Evolutionary conservation across 2,329 filamentous ascomycete genomes (phyloP).

Genomic region (Diaporthe helianthi): DNA sequence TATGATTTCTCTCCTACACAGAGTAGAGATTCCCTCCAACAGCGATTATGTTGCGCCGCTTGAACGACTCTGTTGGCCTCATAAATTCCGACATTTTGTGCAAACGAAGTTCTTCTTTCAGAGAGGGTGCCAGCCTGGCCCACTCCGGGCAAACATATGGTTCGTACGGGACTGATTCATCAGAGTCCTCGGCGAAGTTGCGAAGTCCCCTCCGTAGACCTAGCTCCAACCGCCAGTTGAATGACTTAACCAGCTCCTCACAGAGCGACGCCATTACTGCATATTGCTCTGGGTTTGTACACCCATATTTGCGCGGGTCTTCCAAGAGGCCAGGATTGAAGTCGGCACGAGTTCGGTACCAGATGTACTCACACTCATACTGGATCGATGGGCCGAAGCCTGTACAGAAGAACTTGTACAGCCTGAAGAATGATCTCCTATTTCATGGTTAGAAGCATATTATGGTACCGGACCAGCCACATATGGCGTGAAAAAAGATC

Average conservation of each 20-base stretch:
- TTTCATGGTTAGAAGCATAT: background rate
- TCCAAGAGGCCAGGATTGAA: background rate
- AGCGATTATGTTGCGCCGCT: background rate
- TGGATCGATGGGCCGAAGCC: background rate
- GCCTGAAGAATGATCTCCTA: background rate
- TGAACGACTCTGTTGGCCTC: background rate
- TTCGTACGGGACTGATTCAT: background rate
- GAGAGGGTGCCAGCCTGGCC: background rate
- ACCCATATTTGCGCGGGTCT: background rate
- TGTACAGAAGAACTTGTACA: conserved; percentile 1
- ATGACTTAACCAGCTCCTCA: conserved; percentile 1
- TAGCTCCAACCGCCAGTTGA: conserved; percentile 7
- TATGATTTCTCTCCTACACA: background rate
- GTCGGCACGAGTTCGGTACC: background rate
- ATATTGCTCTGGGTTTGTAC: conserved; percentile 1
- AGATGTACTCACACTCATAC: background rate
- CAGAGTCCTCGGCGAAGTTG: background rate
- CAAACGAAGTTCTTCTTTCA: background rate
- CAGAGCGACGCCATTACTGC: conserved; percentile 5
- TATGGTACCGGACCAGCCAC: background rate
- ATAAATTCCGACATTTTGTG: background rate
- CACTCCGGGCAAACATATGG: background rate
- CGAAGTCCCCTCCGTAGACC: background rate
- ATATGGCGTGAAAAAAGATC: background rate
- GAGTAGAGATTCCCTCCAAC: background rate